phyloP scores from a whole-genome alignment of 352 stramenopile genomes.

The Globisporangium polare region DNA sequence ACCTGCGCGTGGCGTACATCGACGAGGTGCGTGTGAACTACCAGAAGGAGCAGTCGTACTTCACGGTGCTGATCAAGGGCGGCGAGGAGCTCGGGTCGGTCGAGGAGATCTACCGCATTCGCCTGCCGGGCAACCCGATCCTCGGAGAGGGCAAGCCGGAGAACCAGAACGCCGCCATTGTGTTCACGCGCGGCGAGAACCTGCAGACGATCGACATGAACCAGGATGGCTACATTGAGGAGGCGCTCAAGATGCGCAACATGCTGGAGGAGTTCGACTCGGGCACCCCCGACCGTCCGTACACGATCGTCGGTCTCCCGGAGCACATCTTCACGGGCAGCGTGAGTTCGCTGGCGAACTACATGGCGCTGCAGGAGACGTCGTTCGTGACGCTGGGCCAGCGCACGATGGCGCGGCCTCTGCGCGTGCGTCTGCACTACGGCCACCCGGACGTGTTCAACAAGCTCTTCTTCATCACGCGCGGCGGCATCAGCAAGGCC shows the following conservation, averaged over 20 bases:
- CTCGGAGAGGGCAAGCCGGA: slow-evolving; percentile 99
- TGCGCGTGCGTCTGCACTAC: slow-evolving; percentile 98
- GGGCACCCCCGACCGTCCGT: slow-evolving; percentile 61
- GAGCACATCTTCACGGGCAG: slow-evolving; percentile 99
- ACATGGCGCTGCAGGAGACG: slow-evolving; percentile 99
- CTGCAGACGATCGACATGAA: slow-evolving; percentile 99
- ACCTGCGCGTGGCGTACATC: slow-evolving; percentile 98
- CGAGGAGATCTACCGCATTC: slow-evolving; percentile 96
- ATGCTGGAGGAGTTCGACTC: slow-evolving; percentile 97
- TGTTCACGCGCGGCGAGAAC: slow-evolving; percentile 97
- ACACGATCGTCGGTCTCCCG: slow-evolving; percentile 96
- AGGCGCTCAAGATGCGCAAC: slow-evolving; percentile 99
- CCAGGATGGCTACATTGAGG: slow-evolving; percentile 98
- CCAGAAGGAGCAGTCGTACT: slow-evolving; percentile 94
- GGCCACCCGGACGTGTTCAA: slow-evolving; percentile 99
- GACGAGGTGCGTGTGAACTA: slow-evolving; percentile 96
- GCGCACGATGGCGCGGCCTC: slow-evolving; percentile 93
- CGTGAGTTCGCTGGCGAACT: slow-evolving; percentile 98
- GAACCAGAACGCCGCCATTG: slow-evolving; percentile 99
- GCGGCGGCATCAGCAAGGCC: slow-evolving; percentile 98
- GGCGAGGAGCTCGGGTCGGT: slow-evolving; percentile 53
- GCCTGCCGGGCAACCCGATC: slow-evolving; percentile 97
- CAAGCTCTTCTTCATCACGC: slow-evolving; percentile 99
- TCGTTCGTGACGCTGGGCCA: slow-evolving; percentile 98
- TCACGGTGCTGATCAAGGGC: slow-evolving; percentile 97